These are phyloP conservation scores for Lumnitzera racemosa DNA, from an alignment of 345 rosid genomes.

Conservation along the genomic window DNA sequence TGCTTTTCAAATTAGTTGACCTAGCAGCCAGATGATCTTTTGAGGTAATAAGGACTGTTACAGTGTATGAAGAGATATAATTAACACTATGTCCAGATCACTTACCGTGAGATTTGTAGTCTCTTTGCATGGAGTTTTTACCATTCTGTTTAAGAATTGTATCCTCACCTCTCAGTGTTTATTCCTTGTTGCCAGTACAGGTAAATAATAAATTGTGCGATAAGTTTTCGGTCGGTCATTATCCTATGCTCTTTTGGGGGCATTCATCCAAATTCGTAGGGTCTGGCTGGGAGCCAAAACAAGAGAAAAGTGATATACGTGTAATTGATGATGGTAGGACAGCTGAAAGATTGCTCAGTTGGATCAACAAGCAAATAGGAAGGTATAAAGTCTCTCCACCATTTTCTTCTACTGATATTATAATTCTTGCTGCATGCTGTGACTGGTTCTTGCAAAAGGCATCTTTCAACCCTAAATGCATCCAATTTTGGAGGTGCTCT, in stretches of 20 bases:
- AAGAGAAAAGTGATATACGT: constrained; percentile 48
- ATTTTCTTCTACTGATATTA: constrained; percentile 5
- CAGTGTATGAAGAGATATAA: too few species aligned
- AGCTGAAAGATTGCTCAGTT: constrained; percentile 70
- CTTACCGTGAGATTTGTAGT: too few species aligned
- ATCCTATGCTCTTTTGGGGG: constrained; percentile 95
- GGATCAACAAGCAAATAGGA: constrained; percentile 84
- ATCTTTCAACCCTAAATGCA: not conserved
- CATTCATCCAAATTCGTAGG: constrained; percentile 55
- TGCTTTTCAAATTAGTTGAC: too few species aligned
- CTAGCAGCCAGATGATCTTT: too few species aligned
- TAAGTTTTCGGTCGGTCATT: constrained; percentile 69
- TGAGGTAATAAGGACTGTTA: too few species aligned
- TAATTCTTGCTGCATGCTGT: not conserved
- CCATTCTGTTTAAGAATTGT: not conserved
- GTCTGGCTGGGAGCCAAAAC: constrained; percentile 54
- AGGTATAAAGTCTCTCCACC: constrained; percentile 44
- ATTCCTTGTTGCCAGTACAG: constrained; percentile 67
- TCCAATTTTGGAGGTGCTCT: not conserved
- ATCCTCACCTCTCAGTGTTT: not conserved
- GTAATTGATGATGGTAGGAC: constrained; percentile 67
- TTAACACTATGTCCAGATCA: too few species aligned
- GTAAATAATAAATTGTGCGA: constrained; percentile 80
- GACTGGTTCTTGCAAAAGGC: not conserved
- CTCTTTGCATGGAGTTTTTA: not conserved